Percentiles rank a stretch among this genome's conserved stretches.
These are phyloP conservation scores for Clonostachys sp. DNA, from an alignment of 2,329 filamentous ascomycete species.

Conservation along the genomic window DNA sequence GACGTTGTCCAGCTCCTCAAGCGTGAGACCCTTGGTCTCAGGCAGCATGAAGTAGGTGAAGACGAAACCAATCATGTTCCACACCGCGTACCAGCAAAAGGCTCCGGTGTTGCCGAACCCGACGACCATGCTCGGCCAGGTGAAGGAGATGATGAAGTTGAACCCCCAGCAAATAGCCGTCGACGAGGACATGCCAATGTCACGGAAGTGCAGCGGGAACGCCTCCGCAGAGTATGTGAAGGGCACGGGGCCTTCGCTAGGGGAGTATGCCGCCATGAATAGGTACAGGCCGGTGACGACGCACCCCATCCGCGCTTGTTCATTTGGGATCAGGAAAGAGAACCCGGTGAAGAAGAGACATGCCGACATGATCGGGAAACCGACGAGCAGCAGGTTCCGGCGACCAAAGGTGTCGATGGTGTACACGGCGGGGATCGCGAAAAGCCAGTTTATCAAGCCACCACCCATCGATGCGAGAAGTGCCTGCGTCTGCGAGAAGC, in stretches of 20 bases:
- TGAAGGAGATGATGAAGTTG: constrained; percentile 29
- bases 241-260: constrained; percentile 52
- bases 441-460: constrained; percentile 52
- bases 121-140: constrained; percentile 16
- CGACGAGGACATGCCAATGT: constrained; percentile 47
- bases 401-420: constrained; percentile 57
- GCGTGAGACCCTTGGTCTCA: constrained; percentile 25
- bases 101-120: constrained; percentile 23
- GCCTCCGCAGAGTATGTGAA: constrained; percentile 58
- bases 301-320: constrained; percentile 18
- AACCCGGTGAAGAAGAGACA: constrained; percentile 49
- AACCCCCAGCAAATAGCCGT: constrained; percentile 34
- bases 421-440: constrained; percentile 52
- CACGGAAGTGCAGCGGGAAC: constrained; percentile 51
- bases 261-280: constrained; percentile 35
- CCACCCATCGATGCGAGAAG: constrained; percentile 52
- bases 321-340: constrained; percentile 33
- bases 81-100: constrained; percentile 31
- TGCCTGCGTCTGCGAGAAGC: constrained; percentile 31
- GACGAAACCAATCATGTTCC: constrained; percentile 24
- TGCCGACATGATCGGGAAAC: constrained; percentile 53
- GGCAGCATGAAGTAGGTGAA: constrained; percentile 25
- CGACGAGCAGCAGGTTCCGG: constrained; percentile 49
- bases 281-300: constrained; percentile 30
- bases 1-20: constrained; percentile 25